phyloP scores from a whole-genome alignment of 2,329 filamentous ascomycete genomes.

The Aspergillus transmontanensis region DNA sequence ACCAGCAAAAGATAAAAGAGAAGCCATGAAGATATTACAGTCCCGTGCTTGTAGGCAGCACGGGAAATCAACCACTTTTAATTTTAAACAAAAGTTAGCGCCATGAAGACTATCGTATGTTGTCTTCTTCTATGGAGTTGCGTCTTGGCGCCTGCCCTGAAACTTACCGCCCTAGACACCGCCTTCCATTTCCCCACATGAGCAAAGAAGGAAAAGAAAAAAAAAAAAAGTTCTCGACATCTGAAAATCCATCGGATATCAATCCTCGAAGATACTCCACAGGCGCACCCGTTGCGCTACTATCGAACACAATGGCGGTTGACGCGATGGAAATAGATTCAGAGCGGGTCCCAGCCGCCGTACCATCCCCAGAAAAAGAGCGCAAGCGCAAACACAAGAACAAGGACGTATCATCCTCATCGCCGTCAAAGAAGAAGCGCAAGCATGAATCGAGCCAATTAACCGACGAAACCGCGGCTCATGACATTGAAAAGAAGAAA shows the following conservation, averaged over 20 bases:
- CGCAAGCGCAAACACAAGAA: conserved; percentile 50
- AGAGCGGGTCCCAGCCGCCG: conserved; percentile 21
- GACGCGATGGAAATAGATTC: conserved; percentile 45
- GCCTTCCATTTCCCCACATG: conserved; percentile 13
- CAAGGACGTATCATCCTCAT: conserved; percentile 44
- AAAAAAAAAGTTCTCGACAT: conserved; percentile 32
- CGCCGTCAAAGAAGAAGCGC: conserved; percentile 44
- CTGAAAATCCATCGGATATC: conserved; percentile 4
- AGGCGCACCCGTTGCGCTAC: conserved; percentile 16
- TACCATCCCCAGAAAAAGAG: conserved; percentile 33
- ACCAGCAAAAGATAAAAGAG: conserved; percentile 58
- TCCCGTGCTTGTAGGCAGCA: background rate
- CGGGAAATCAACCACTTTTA: background rate
- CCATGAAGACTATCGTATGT: conserved; percentile 3
- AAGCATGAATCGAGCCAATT: conserved; percentile 36
- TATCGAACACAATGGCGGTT: conserved; percentile 34
- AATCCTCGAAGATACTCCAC: conserved; percentile 1
- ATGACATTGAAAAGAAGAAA: conserved; percentile 19
- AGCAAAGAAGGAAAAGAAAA: conserved; percentile 25
- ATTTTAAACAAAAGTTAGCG: background rate
- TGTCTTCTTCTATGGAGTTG: conserved; percentile 4
- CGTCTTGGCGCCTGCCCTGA: conserved; percentile 1
- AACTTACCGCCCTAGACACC: conserved; percentile 18
- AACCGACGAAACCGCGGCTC: conserved; percentile 26
- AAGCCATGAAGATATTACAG: conserved; percentile 36